These are phyloP conservation scores for Rhamnella rubrinervis DNA, from an alignment of 331 rosid species.

Conservation along the genomic window DNA sequence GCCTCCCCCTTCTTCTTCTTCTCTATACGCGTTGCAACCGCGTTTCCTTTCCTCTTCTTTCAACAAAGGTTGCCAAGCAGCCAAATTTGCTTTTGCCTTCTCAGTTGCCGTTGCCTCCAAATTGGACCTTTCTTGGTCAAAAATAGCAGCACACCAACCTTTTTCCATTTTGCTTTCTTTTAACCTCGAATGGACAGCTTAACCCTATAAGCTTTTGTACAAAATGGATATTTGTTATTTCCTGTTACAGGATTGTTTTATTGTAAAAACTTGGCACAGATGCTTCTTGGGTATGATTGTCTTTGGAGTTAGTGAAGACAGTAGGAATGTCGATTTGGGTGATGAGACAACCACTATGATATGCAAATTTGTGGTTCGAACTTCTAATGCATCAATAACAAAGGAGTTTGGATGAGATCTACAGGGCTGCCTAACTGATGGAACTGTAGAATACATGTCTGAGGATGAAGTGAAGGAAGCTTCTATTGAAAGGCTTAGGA, in stretches of 20 bases:
- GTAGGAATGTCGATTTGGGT: conserved; percentile 94
- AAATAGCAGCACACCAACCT: too few species aligned
- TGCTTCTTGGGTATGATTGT: conserved; percentile 95
- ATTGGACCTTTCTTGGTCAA: too few species aligned
- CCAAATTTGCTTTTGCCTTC: too few species aligned
- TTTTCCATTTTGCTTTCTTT: not conserved
- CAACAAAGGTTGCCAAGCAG: too few species aligned
- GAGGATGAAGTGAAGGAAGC: conserved; percentile 96
- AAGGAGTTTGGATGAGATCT: conserved; percentile 90
- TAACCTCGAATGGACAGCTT: not conserved
- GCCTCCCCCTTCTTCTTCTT: too few species aligned
- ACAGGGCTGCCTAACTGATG: conserved; percentile 97
- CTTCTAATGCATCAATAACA: conserved; percentile 85
- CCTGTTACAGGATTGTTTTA: conserved; percentile 70
- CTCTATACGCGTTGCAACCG: too few species aligned
- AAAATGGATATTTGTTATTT: not conserved
- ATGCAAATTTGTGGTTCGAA: conserved; percentile 93
- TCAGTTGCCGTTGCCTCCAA: too few species aligned
- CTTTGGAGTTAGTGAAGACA: conserved; percentile 98
- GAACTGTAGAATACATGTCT: conserved; percentile 94
- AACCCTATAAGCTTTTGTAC: not conserved
- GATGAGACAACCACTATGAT: conserved; percentile 96
- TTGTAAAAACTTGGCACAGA: conserved; percentile 98
- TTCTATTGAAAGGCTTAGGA: conserved; percentile 87
- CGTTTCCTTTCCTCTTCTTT: too few species aligned